Base-by-base conservation (phyloP, 768 basidiomycete species). In the Goffeauzyma gilvescens region DNA sequence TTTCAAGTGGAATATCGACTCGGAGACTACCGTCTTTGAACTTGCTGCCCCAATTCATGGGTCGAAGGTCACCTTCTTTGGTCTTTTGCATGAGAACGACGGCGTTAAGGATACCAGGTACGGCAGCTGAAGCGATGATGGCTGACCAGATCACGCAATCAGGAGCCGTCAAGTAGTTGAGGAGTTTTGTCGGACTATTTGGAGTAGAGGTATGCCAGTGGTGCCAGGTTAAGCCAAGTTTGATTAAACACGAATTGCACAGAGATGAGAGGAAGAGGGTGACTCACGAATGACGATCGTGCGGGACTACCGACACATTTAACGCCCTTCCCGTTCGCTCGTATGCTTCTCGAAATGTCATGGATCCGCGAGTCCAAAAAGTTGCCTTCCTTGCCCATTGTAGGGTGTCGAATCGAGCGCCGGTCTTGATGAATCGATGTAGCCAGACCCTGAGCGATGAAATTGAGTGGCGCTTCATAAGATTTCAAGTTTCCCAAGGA, bases 291-390 rank as follows among this genome's bases (percentile, higher is more conserved):
- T 95, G 82, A 14, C 78, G 73, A 60, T 86, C 83, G 26, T 79
- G 81, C 5, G 85, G 86, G 27, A 89, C 78, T 33, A 93, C 85
- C 12, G 84, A 87, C 22, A 96, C 77, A 58, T 95, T 96, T 24
- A 98, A 69, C 21, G 90, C 81, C 28, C 90, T 74, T 20, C 90
- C 90, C 0, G 93, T 98, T 52, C 79, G 71, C 55, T 84, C 66
- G 55, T 90, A 96, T 1, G 90, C 90, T 60, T 98, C 93, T 37
- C 75, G 75, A 66, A 98, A 98, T 2, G 90, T 96, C 73, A 83
- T 75, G 1, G 83, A 86, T 2, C 90, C 90, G 46, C 77, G 72
- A 6, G 86, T 90, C 60, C 90, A 95, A 67, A 84, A 98, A 10
- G 75, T 68, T 39, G 79, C 74, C 84, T 93, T 93, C 51, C 72